Conservation (phyloP, 495 filamentous ascomycete genomes). For the Neurospora tetrasperma region DNA sequence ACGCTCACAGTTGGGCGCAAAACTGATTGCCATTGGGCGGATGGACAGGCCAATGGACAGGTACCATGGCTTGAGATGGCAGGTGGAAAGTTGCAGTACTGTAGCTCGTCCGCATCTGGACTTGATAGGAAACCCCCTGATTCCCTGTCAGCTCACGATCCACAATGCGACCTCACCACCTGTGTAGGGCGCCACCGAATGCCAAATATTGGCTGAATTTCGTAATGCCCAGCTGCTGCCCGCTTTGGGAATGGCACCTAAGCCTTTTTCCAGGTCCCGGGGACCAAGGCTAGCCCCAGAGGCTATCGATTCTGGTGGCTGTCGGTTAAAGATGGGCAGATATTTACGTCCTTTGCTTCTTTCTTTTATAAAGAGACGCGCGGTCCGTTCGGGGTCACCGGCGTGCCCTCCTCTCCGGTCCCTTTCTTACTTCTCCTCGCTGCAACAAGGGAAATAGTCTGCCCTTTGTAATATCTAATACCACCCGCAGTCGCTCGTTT, state of each 20-base stretch:
- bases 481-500: background rate
- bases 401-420: background rate
- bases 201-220: background rate
- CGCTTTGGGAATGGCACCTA: background rate
- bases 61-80: background rate
- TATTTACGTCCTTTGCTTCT: background rate
- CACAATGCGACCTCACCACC: background rate
- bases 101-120: background rate
- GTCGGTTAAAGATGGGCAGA: background rate
- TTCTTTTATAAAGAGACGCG: background rate
- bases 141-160: background rate
- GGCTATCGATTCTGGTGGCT: background rate
- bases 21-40: background rate
- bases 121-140: background rate
- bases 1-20: background rate
- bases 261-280: background rate
- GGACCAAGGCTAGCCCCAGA: background rate
- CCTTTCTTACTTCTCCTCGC: background rate
- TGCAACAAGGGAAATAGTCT: background rate
- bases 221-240: background rate
- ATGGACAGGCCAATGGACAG: background rate
- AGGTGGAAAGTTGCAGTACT: background rate
- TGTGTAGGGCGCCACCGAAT: background rate
- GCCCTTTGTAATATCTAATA: background rate
- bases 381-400: background rate